These are phyloP conservation scores for Fusarium miscanthi DNA, from an alignment of 2,329 filamentous ascomycete species.

Conservation along the genomic window DNA sequence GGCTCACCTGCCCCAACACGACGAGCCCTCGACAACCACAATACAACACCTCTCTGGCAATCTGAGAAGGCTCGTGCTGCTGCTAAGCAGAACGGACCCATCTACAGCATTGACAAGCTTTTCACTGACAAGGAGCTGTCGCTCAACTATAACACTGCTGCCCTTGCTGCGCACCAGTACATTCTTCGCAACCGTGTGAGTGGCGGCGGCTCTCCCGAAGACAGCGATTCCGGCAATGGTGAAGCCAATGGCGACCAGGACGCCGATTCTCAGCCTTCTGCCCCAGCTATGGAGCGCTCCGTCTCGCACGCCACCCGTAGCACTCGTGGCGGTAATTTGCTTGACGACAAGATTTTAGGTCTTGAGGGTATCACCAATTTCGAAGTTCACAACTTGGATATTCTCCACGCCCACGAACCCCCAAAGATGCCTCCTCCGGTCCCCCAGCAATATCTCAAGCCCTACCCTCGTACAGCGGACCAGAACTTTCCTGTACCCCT, in stretches of 20 bases:
- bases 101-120: slow-evolving; percentile 76
- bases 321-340: slow-evolving; percentile 66
- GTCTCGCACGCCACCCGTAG: slow-evolving; percentile 73
- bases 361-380: slow-evolving; percentile 70
- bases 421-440: slow-evolving; percentile 68
- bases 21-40: slow-evolving; percentile 65
- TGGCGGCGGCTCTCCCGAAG: slow-evolving; percentile 62
- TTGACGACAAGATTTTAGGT: slow-evolving; percentile 68
- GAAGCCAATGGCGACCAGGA: slow-evolving; percentile 64
- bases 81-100: slow-evolving; percentile 66
- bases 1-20: slow-evolving; percentile 70
- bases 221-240: slow-evolving; percentile 64
- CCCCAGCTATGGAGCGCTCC: slow-evolving; percentile 71
- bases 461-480: slow-evolving; percentile 64
- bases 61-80: slow-evolving; percentile 66
- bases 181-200: slow-evolving; percentile 68
- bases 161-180: slow-evolving; percentile 70
- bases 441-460: slow-evolving; percentile 69
- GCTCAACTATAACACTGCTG: slow-evolving; percentile 72
- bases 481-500: slow-evolving; percentile 66
- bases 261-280: slow-evolving; percentile 59
- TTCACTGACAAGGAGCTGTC: slow-evolving; percentile 77
- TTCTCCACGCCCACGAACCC: slow-evolving; percentile 64
- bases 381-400: slow-evolving; percentile 67
- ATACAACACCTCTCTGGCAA: slow-evolving; percentile 71